phyloP scores from a whole-genome alignment of 2,329 filamentous ascomycete genomes.

The Aspergillus calidoustus region DNA sequence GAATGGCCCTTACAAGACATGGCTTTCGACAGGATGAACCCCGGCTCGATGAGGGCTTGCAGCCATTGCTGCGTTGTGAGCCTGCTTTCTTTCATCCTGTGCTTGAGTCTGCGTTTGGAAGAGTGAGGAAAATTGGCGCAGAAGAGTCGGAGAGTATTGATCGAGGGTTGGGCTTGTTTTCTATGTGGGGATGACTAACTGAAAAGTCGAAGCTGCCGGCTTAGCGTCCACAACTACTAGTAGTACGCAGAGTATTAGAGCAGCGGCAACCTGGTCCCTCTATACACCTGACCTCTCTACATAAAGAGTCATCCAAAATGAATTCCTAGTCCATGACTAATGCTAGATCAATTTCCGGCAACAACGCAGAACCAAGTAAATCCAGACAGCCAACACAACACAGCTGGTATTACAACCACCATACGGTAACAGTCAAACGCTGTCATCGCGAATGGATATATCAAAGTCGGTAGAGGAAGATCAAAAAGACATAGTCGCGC shows the following conservation, averaged over 20 bases:
- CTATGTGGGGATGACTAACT: constrained; percentile 10
- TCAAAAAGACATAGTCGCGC: constrained; percentile 19
- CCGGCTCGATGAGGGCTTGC: constrained; percentile 29
- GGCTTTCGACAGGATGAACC: constrained; percentile 29
- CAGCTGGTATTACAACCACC: constrained; percentile 17
- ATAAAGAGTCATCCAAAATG: constrained; percentile 13
- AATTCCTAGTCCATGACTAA: constrained; percentile 15
- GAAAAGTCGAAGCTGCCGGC: neutral
- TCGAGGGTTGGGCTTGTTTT: neutral
- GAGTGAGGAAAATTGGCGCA: neutral
- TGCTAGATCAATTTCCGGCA: constrained; percentile 19
- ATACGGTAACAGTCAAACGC: constrained; percentile 18
- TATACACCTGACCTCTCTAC: neutral
- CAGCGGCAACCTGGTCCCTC: neutral
- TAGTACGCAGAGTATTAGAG: neutral
- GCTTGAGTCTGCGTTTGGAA: neutral
- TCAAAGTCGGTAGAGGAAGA: constrained; percentile 16
- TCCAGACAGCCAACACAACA: constrained; percentile 21
- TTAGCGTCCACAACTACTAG: neutral
- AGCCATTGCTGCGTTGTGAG: constrained; percentile 25
- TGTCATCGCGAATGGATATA: constrained; percentile 25
- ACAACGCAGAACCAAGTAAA: constrained; percentile 9
- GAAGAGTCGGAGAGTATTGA: neutral
- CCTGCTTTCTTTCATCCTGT: constrained; percentile 7
- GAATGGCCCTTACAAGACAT: constrained; percentile 33